Conservation (phyloP, 2,329 filamentous ascomycete species). For the Dothiorella sarmentorum region DNA sequence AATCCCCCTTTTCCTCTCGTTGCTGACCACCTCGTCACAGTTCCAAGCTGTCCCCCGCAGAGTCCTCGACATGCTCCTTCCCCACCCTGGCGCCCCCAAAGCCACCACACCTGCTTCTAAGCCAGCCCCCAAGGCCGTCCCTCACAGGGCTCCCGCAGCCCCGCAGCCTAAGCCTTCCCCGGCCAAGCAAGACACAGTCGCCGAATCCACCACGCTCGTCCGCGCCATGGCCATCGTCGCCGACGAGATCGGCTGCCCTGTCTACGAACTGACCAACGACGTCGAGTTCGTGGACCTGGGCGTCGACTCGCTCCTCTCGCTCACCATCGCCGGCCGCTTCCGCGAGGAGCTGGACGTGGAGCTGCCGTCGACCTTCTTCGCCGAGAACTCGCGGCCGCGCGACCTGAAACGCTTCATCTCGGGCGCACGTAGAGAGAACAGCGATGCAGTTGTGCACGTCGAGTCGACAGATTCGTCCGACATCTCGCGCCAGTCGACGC, state of each 20-base stretch:
- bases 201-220: too few species aligned
- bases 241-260: conserved; percentile 23
- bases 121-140: background rate
- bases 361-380: conserved; percentile 7
- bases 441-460: too few species aligned
- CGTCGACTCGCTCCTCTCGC: conserved; percentile 28
- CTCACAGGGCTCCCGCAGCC: background rate
- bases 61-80: background rate
- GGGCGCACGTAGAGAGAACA: too few species aligned
- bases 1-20: too few species aligned
- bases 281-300: conserved; percentile 27
- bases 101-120: background rate
- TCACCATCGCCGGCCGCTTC: conserved; percentile 27
- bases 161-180: background rate
- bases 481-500: too few species aligned
- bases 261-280: conserved; percentile 24
- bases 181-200: too few species aligned
- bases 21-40: conserved; percentile 29
- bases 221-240: conserved; percentile 23
- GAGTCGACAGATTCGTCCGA: too few species aligned
- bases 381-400: background rate
- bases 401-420: too few species aligned
- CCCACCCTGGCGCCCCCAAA: conserved; percentile 13
- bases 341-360: conserved; percentile 21
- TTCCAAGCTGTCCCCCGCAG: conserved; percentile 25